These are phyloP conservation scores for Grigorovia humatica DNA, from an alignment of 805 yeast genomes.

Conservation along the genomic window DNA sequence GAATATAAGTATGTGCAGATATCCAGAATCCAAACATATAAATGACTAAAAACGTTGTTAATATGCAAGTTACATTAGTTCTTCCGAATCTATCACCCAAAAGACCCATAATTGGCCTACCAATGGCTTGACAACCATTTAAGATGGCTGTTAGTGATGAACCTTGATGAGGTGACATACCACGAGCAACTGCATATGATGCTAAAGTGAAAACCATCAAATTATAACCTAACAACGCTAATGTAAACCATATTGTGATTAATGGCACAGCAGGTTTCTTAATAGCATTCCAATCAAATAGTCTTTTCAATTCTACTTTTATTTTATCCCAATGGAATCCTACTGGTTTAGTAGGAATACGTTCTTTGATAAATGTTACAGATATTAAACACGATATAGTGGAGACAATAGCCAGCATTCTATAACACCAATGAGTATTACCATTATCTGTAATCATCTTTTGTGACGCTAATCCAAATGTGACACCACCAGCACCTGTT, in stretches of 20 bases:
- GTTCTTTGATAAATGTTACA: constrained; percentile 35
- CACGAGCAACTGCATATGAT: constrained; percentile 37
- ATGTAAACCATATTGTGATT: constrained; percentile 30
- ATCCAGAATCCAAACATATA: constrained; percentile 41
- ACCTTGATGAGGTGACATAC: constrained; percentile 34
- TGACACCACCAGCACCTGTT: constrained; percentile 44
- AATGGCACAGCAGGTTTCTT: constrained; percentile 23
- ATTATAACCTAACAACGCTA: constrained; percentile 33
- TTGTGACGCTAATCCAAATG: constrained; percentile 33
- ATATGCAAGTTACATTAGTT: constrained; percentile 34
- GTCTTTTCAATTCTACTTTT: constrained; percentile 15
- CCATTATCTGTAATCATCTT: constrained; percentile 34
- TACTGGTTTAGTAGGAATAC: constrained; percentile 28
- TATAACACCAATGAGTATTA: constrained; percentile 37
- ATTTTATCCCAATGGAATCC: constrained; percentile 21
- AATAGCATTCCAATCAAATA: constrained; percentile 12
- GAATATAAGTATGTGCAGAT: constrained; percentile 32
- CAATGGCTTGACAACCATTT: constrained; percentile 37
- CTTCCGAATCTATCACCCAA: constrained; percentile 37
- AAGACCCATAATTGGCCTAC: constrained; percentile 39
- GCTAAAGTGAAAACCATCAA: constrained; percentile 38
- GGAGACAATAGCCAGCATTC: constrained; percentile 34
- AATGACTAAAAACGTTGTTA: constrained; percentile 30
- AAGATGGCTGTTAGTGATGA: constrained; percentile 36
- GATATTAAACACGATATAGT: constrained; percentile 32